Conservation (phyloP, 2,329 filamentous ascomycete species). For the Cladosporium austrohemisphaericum region DNA sequence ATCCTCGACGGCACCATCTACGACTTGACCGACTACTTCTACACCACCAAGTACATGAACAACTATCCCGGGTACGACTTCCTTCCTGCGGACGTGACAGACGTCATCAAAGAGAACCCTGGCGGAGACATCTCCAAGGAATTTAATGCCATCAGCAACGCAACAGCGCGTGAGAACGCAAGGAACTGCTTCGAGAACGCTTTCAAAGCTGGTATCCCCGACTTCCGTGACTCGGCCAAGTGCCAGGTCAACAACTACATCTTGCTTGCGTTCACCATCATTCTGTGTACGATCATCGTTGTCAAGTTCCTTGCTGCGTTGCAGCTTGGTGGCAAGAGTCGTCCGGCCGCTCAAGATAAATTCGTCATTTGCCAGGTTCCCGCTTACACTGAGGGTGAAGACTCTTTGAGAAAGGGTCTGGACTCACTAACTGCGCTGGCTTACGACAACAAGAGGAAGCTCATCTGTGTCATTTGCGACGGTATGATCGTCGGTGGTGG, state of each 20-base stretch:
- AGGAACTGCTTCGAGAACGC: constrained; percentile 76
- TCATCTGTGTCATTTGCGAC: constrained; percentile 94
- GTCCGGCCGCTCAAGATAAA: constrained; percentile 89
- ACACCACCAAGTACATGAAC: constrained; percentile 61
- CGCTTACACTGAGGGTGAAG: constrained; percentile 96
- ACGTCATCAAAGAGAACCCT: constrained; percentile 68
- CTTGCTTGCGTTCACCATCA: constrained; percentile 77
- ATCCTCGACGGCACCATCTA: constrained; percentile 74
- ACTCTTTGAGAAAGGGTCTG: constrained; percentile 84
- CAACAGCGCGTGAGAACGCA: constrained; percentile 59
- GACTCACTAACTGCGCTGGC: constrained; percentile 91
- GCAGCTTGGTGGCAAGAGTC: constrained; percentile 87
- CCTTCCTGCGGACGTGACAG: constrained; percentile 63
- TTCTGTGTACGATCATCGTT: constrained; percentile 74
- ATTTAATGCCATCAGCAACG: constrained; percentile 56
- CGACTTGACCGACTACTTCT: constrained; percentile 88
- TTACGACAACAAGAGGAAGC: constrained; percentile 97
- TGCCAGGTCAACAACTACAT: constrained; percentile 92
- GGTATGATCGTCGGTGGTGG: constrained; percentile 94
- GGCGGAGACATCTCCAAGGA: constrained; percentile 71
- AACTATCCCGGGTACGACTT: constrained; percentile 62
- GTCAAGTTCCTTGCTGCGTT: constrained; percentile 90
- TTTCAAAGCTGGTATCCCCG: constrained; percentile 77
- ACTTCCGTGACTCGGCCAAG: constrained; percentile 72
- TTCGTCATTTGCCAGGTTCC: constrained; percentile 98